Evolutionary conservation across 2,329 filamentous ascomycete genomes (phyloP), one percentile per base, ranked within the genome.

Genomic region (Fusarium oxysporum): DNA sequence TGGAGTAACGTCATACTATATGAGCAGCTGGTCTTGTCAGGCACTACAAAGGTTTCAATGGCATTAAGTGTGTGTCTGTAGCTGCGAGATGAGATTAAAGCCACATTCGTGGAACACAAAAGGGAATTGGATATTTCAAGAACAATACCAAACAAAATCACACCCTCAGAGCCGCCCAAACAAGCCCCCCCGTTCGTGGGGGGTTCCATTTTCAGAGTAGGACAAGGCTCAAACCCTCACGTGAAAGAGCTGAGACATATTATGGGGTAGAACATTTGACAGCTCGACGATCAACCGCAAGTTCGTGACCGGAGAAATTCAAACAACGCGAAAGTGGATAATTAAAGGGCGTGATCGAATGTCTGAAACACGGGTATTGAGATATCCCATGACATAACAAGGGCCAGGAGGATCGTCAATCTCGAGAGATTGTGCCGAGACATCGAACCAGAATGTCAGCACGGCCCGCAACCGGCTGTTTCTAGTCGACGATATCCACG

Each of bases 171-270:
- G 44, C 16, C n/a, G 17, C 16, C 12, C 19, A 35, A 30, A 37
- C 21, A n/a, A 61, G 55, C 35, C 19, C 41, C 41, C 35, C 38
- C 9, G 35, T 41, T 28, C 41, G 35, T 61, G 35, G 38, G 6
- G 37, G 38, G 23, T 57, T 64, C 60, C 65, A 41, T 64, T 47
- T 43, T 55, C 33, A 41, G 60, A 53, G 60, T 47, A 50, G 35
- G 17, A 23, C 33, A 43, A 35, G 38, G 35, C 44, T 65, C 30
- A 11, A n/a, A 19, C 5, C 23, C 54, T 47, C 40, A 33, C 32
- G n/a, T 51, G 53, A 65, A 40, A 17, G 23, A 33, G 21, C 35
- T 30, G 23, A 43, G 59, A 43, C 47, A 62, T 44, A 35, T 30
- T 23, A 56, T 43, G 48, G 35, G 37, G 23, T 23, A 23, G 21